Evolutionary conservation across 2,329 filamentous ascomycete genomes (phyloP).

Genomic region (Diplodia mutila): DNA sequence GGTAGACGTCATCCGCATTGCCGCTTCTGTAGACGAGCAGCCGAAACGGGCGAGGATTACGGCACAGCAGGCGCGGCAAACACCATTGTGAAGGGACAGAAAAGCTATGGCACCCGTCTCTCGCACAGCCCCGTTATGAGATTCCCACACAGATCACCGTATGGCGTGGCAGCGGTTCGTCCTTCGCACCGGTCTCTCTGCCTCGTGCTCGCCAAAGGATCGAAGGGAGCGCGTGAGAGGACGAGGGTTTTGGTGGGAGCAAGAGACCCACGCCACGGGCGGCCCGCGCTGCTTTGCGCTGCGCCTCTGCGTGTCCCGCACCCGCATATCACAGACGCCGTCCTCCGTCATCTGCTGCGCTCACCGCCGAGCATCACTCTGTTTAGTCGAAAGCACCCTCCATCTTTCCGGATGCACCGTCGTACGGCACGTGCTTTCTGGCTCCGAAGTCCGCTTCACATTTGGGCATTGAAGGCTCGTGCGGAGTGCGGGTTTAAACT

Average conservation of each 20-base stretch:
- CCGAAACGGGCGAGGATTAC: neutral
- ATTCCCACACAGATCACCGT: slow-evolving; percentile 3
- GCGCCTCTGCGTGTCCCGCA: neutral
- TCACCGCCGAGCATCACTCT: slow-evolving; percentile 22
- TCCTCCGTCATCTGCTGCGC: slow-evolving; percentile 2
- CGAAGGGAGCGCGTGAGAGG: neutral
- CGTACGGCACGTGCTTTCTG: neutral
- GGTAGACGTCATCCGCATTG: slow-evolving; percentile 5
- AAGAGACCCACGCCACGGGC: neutral
- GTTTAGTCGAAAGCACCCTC: neutral
- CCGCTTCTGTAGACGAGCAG: neutral
- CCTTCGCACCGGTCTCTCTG: neutral
- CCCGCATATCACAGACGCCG: neutral
- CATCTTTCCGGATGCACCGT: neutral
- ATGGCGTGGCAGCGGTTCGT: neutral
- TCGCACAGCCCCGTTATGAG: neutral
- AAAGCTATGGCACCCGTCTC: slow-evolving; percentile 2
- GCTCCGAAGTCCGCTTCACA: neutral
- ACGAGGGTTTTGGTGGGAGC: neutral
- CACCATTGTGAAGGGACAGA: neutral
- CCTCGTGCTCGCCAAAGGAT: slow-evolving; percentile 3
- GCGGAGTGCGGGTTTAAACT: slow-evolving; percentile 4
- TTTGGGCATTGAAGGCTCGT: neutral
- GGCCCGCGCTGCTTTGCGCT: neutral
- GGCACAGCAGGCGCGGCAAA: slow-evolving; percentile 18